Evolutionary conservation across 2,329 filamentous ascomycete species (phyloP).

Genomic region (Claviceps arundinis): DNA sequence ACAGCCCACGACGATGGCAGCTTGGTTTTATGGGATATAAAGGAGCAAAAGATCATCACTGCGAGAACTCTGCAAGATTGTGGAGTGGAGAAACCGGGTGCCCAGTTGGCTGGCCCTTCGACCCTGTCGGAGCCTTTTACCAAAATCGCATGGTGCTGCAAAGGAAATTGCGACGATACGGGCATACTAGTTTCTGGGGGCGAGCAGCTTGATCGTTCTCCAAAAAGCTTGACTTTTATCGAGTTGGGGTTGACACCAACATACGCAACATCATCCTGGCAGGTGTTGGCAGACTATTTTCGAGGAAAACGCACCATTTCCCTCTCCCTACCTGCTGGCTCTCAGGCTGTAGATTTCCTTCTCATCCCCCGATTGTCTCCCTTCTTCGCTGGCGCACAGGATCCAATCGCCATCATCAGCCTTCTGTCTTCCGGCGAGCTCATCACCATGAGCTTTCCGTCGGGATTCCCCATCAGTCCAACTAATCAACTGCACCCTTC

Average conservation of each 20-base stretch:
- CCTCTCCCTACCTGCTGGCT: slow-evolving; percentile 63
- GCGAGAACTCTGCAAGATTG: slow-evolving; percentile 67
- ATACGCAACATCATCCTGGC: slow-evolving; percentile 87
- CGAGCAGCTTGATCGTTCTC: slow-evolving; percentile 48
- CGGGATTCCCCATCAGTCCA: slow-evolving; percentile 77
- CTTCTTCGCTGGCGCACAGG: slow-evolving; percentile 76
- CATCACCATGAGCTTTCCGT: slow-evolving; percentile 82
- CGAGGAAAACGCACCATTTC: slow-evolving; percentile 59
- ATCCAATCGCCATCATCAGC: slow-evolving; percentile 74
- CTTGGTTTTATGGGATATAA: slow-evolving; percentile 86
- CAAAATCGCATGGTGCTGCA: slow-evolving; percentile 84
- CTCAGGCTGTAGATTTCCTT: slow-evolving; percentile 68
- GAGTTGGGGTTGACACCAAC: slow-evolving; percentile 81
- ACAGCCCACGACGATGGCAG: slow-evolving; percentile 85
- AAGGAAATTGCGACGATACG: slow-evolving; percentile 86
- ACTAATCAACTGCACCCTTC: slow-evolving; percentile 88
- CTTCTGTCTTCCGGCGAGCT: slow-evolving; percentile 78
- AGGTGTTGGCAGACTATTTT: slow-evolving; percentile 65
- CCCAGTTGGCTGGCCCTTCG: slow-evolving; percentile 35
- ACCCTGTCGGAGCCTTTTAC: slow-evolving; percentile 60
- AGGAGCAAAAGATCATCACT: slow-evolving; percentile 72
- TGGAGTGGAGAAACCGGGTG: slow-evolving; percentile 55
- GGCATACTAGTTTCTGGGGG: slow-evolving; percentile 79
- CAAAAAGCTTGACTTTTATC: slow-evolving; percentile 74
- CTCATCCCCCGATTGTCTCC: slow-evolving; percentile 72